Evolutionary conservation across 192 early-diverging fungal genomes (phyloP).

Genomic region (Jimgerdemannia lactiflua): DNA sequence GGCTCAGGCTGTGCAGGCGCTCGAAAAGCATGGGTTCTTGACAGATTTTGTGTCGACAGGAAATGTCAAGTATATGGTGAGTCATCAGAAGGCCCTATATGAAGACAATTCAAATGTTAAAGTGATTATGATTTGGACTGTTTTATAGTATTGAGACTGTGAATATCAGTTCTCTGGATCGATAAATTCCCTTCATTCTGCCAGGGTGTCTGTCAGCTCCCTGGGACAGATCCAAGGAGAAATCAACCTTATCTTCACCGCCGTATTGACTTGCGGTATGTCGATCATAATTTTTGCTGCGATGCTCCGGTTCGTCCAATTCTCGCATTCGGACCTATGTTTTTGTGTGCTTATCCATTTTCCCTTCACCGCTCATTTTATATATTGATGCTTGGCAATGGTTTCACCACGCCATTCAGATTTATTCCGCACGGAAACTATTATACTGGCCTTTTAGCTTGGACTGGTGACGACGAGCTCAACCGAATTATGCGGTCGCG

Average conservation of each 20-base stretch:
- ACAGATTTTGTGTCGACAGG: conserved; percentile 14
- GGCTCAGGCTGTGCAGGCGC: not conserved
- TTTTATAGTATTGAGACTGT: not conserved
- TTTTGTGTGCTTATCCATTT: not conserved
- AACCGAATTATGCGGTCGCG: not conserved
- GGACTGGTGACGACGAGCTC: conserved; percentile 13
- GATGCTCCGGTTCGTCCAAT: no score
- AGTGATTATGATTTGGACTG: not conserved
- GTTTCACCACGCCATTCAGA: not conserved
- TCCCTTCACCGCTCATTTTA: not conserved
- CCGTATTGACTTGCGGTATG: not conserved
- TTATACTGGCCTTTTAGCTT: conserved; percentile 7
- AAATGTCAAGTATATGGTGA: conserved; percentile 10
- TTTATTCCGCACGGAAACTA: conserved; percentile 12
- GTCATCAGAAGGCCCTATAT: not conserved
- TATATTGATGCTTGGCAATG: not conserved
- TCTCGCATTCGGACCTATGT: not conserved
- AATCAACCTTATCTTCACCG: not conserved
- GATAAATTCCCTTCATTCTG: not conserved
- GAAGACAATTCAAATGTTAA: not conserved
- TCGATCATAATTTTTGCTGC: no score
- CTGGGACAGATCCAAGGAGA: not conserved
- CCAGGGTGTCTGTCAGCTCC: not conserved
- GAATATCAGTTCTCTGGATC: no score
- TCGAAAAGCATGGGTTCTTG: conserved; percentile 6